Evolutionary conservation across 441 rosid species (phyloP).

Genomic region (Arabidopsis lyrata): DNA sequence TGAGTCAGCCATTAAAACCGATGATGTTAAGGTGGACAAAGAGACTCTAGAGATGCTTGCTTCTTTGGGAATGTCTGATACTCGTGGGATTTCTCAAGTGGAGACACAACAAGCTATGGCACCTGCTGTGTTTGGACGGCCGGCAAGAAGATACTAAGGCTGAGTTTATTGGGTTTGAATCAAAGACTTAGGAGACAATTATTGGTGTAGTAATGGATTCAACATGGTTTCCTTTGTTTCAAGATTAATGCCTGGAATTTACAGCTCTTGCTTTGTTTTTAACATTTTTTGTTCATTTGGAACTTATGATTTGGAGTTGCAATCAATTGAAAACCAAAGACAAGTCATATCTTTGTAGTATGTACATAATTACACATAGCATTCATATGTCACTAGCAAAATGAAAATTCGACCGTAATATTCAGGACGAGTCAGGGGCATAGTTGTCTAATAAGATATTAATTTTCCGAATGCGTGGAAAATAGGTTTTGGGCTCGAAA

Average conservation of each 20-base stretch:
- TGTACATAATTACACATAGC: no score
- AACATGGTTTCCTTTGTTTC: slow-evolving; percentile 9
- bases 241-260: slow-evolving; percentile 1
- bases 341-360: not conserved
- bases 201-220: not conserved
- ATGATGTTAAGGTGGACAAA: slow-evolving; percentile 64
- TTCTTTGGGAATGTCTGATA: slow-evolving; percentile 62
- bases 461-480: not conserved
- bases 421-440: not conserved
- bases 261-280: not conserved
- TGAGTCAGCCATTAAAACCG: slow-evolving; percentile 60
- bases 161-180: not conserved
- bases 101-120: slow-evolving; percentile 28
- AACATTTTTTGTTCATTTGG: not conserved
- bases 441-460: not conserved
- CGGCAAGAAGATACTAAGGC: slow-evolving; percentile 21
- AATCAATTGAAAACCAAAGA: not conserved
- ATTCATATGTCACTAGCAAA: not conserved
- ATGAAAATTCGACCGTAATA: not conserved
- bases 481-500: slow-evolving; percentile 14
- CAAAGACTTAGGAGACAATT: not conserved
- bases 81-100: slow-evolving; percentile 45
- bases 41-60: slow-evolving; percentile 73
- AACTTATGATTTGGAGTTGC: slow-evolving; percentile 2
- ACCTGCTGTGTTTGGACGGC: not conserved